These are phyloP conservation scores for Oryza meyeriana DNA, from an alignment of 176 grass and related monocot genomes.

Conservation along the genomic window DNA sequence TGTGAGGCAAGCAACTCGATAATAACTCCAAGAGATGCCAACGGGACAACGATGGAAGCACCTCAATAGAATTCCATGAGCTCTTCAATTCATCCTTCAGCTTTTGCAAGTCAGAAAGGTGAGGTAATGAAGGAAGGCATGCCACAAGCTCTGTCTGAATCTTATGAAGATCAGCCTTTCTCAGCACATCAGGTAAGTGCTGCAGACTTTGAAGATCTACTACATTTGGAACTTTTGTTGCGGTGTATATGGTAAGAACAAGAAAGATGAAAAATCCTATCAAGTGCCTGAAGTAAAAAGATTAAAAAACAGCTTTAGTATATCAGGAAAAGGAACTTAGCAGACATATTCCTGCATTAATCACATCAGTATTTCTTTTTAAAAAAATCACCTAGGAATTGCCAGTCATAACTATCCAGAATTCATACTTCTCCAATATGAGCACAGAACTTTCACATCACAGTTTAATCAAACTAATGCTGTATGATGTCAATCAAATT, in stretches of 20 bases:
- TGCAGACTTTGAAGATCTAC: conserved; percentile 67
- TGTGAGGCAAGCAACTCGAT: conserved; percentile 59
- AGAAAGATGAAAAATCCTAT: conserved; percentile 98
- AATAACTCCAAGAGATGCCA: conserved; percentile 79
- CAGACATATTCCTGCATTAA: not conserved
- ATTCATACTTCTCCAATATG: not conserved
- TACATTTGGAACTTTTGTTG: conserved; percentile 70
- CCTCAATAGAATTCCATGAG: conserved; percentile 66
- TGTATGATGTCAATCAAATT: not conserved
- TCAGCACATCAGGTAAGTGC: conserved; percentile 66
- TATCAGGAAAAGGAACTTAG: not conserved
- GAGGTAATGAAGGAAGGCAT: conserved; percentile 71
- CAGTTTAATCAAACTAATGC: not conserved
- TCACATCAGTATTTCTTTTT: not conserved
- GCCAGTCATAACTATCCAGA: not conserved
- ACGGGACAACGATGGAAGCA: conserved; percentile 50
- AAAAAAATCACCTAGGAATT: not conserved
- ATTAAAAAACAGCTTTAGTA: conserved; percentile 12
- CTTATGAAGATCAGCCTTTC: conserved; percentile 70
- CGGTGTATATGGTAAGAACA: conserved; percentile 82
- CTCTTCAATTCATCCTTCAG: conserved; percentile 65
- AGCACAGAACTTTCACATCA: not conserved
- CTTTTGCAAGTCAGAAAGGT: conserved; percentile 72
- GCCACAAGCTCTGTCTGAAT: conserved; percentile 67
- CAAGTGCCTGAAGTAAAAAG: conserved; percentile 64